Conservation (phyloP, 2,329 filamentous ascomycete genomes). For the Cercospora nicotianae region DNA sequence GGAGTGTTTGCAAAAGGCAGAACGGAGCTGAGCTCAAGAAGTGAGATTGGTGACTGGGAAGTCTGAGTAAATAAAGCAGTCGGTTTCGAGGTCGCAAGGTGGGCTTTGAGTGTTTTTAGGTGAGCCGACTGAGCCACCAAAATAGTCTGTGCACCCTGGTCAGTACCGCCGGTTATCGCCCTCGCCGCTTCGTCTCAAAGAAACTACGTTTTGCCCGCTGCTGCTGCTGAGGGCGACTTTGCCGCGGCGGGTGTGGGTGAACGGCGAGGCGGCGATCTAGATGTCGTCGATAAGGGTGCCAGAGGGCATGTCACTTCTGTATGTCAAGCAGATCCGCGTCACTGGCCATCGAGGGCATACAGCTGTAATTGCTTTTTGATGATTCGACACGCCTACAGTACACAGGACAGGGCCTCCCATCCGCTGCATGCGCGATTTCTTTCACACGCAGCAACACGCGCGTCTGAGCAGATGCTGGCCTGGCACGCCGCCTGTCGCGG, state of each 20-base stretch:
- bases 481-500: background rate
- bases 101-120: conserved; percentile 16
- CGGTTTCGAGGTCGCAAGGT: conserved; percentile 1
- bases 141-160: conserved; percentile 12
- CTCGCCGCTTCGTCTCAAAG: background rate
- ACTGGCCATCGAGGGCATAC: conserved; percentile 6
- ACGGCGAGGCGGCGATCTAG: conserved; percentile 15
- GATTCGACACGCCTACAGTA: background rate
- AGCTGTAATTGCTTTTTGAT: conserved; percentile 6
- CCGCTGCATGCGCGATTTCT: background rate
- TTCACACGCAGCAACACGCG: background rate
- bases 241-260: conserved; percentile 5
- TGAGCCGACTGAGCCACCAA: conserved; percentile 9
- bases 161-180: conserved; percentile 9
- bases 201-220: background rate
- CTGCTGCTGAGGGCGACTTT: background rate
- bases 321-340: conserved; percentile 12
- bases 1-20: background rate
- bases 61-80: conserved; percentile 9
- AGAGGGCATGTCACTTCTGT: conserved; percentile 3
- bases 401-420: background rate
- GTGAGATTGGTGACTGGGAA: background rate
- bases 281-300: conserved; percentile 4
- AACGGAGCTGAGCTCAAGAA: conserved; percentile 11
- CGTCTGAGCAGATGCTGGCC: background rate